Evolutionary conservation across 139 green algal species (phyloP).

Genomic region (Pleodorina starrii): DNA sequence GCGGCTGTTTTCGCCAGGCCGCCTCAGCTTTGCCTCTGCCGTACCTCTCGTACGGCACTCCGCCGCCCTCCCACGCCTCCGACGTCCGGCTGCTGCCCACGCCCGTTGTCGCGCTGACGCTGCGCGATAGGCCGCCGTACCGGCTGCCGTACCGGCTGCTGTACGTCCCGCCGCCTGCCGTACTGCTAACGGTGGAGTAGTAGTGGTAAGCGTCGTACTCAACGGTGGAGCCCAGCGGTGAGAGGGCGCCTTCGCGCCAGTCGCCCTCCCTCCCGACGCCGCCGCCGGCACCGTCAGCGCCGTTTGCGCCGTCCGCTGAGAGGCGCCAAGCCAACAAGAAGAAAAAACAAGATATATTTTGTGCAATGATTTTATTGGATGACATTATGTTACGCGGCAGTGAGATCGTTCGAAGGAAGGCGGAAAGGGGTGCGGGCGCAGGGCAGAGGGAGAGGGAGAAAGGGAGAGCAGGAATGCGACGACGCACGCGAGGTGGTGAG

Average conservation of each 20-base stretch:
- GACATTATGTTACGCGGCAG: background rate
- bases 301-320: background rate
- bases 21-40: background rate
- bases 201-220: background rate
- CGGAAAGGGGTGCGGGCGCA: too few relatives aligned
- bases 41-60: background rate
- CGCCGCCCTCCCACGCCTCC: constrained; percentile 2
- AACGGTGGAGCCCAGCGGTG: background rate
- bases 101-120: background rate
- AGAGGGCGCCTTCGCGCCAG: constrained; percentile 26
- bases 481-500: too few relatives aligned
- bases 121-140: constrained; percentile 1
- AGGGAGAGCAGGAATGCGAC: too few relatives aligned
- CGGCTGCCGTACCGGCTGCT: background rate
- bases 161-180: background rate
- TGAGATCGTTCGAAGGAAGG: background rate
- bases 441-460: background rate
- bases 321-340: too few relatives aligned
- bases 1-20: too few relatives aligned
- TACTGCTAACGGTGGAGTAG: background rate
- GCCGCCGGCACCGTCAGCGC: background rate
- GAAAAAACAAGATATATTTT: background rate
- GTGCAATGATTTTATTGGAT: background rate
- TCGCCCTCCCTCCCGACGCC: background rate
- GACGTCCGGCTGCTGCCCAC: background rate